These are phyloP conservation scores for Penicillium corylophilum DNA, from an alignment of 2,329 filamentous ascomycete genomes.

Conservation along the genomic window DNA sequence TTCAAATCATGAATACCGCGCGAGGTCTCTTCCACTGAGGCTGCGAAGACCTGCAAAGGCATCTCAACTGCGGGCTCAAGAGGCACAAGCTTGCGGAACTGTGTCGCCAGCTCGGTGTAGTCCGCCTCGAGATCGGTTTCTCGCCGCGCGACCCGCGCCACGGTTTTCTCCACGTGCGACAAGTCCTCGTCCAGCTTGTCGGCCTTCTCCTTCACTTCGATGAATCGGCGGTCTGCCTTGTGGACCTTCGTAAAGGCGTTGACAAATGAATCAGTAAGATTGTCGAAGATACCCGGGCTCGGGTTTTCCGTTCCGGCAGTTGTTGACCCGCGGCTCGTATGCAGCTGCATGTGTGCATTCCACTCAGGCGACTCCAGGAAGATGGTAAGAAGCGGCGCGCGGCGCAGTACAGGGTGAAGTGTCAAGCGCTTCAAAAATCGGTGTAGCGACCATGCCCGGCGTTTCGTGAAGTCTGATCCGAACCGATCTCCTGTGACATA, in stretches of 20 bases:
- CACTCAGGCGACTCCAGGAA: slow-evolving; percentile 94
- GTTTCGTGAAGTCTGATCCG: slow-evolving; percentile 83
- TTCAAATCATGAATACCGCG: slow-evolving; percentile 75
- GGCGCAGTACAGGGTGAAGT: slow-evolving; percentile 82
- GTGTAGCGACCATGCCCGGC: slow-evolving; percentile 84
- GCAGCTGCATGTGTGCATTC: slow-evolving; percentile 90
- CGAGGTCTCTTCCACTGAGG: slow-evolving; percentile 79
- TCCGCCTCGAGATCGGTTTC: slow-evolving; percentile 86
- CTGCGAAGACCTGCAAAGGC: slow-evolving; percentile 80
- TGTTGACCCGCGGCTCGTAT: slow-evolving; percentile 64
- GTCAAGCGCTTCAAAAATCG: slow-evolving; percentile 85
- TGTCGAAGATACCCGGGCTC: slow-evolving; percentile 76
- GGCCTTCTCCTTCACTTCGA: slow-evolving; percentile 87
- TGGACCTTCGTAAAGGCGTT: slow-evolving; percentile 97
- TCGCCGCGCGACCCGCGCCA: slow-evolving; percentile 81
- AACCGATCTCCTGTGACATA: slow-evolving; percentile 97
- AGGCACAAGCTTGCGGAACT: slow-evolving; percentile 89
- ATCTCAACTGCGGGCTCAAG: slow-evolving; percentile 85
- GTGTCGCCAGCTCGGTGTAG: slow-evolving; percentile 83
- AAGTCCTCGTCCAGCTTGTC: slow-evolving; percentile 95
- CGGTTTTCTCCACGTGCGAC: slow-evolving; percentile 90
- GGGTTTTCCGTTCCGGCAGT: slow-evolving; percentile 43
- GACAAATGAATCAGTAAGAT: slow-evolving; percentile 92
- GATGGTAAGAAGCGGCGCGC: slow-evolving; percentile 76
- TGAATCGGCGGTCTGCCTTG: slow-evolving; percentile 90